Evolutionary conservation across 345 rosid species (phyloP), one percentile per base, ranked within the genome.

Genomic region (Salix koriyanagi): DNA sequence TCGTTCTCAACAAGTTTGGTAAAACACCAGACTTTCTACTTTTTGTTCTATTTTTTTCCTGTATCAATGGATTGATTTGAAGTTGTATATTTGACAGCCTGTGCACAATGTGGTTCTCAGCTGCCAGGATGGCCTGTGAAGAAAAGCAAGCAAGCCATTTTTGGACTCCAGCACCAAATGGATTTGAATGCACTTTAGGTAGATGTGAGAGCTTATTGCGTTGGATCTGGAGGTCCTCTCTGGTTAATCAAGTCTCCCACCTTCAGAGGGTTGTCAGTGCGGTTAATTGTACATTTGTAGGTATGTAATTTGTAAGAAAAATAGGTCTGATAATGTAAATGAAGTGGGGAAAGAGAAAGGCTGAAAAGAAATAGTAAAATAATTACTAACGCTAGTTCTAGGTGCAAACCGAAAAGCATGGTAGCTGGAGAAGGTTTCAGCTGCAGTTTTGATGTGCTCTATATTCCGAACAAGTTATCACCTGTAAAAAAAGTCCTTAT

Each of bases 221-320:
- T 74, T 1, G 19, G 32, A 10, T 52, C 65, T 50, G 75, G 39
- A 26, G 42, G 46, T 44, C 25, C 14, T 54, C 71, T 37, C 32
- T 2, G 75, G 19, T 26, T 71, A 36, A 37, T 37, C 26, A 15
- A 19, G 26, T 16, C 46, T 26, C 67, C 79, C 19, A 9, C 60
- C n/a, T 65, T 73, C 21, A 4, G 72, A 36, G 66, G 80, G 66
- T 66, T 62, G 18, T 64, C 42, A 30, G 71, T 62, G 52, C 14
- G 69, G 69, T 41, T 21, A 78, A 73, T 46, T 79, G 77, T 79
- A 79, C 73, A 79, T 79, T n/a, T 79, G 81, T 79, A 67, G 81
- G 77, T 56, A 79, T 72, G 66, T 66, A 58, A 73, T 68, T 14
- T 61, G 77, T 13, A 28, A 68, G 77, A 68, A 56, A 42, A 58